Evolutionary conservation across 1,284 basidiomycete species (phyloP).

Genomic region (Ceratobasidium sp.): DNA sequence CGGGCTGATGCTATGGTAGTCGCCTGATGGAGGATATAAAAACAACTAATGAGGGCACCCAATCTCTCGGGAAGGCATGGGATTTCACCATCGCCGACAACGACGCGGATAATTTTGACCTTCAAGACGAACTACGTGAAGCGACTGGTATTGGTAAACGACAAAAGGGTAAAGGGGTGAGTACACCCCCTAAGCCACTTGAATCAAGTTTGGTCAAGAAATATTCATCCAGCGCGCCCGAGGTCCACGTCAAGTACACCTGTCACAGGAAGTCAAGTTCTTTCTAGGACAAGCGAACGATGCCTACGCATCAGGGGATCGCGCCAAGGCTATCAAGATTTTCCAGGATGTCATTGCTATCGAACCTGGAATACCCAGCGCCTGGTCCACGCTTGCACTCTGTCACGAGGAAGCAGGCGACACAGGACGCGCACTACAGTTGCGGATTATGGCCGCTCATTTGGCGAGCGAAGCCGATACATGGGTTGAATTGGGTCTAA

Average conservation of each 20-base stretch:
- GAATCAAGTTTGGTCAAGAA: neutral
- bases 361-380: slow-evolving; percentile 84
- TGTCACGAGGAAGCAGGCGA: slow-evolving; percentile 78
- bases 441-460: slow-evolving; percentile 91
- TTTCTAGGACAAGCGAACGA: slow-evolving; percentile 89
- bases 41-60: slow-evolving; percentile 61
- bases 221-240: slow-evolving; percentile 55
- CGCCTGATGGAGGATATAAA: slow-evolving; percentile 68
- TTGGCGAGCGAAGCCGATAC: slow-evolving; percentile 82
- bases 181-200: slow-evolving; percentile 51
- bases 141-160: slow-evolving; percentile 75
- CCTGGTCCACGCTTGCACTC: slow-evolving; percentile 64
- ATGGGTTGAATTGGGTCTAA: slow-evolving; percentile 83
- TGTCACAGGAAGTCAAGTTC: slow-evolving; percentile 84
- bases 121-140: slow-evolving; percentile 73
- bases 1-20: slow-evolving; percentile 54
- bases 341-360: slow-evolving; percentile 95
- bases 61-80: slow-evolving; percentile 70
- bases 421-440: slow-evolving; percentile 77
- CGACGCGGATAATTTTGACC: slow-evolving; percentile 72
- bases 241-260: slow-evolving; percentile 62
- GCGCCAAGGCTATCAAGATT: slow-evolving; percentile 75
- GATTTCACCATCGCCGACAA: slow-evolving; percentile 61
- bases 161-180: slow-evolving; percentile 57
- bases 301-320: slow-evolving; percentile 80